Conservation (phyloP, 1,284 basidiomycete genomes). For the Kalmanozyma brasiliensis region DNA sequence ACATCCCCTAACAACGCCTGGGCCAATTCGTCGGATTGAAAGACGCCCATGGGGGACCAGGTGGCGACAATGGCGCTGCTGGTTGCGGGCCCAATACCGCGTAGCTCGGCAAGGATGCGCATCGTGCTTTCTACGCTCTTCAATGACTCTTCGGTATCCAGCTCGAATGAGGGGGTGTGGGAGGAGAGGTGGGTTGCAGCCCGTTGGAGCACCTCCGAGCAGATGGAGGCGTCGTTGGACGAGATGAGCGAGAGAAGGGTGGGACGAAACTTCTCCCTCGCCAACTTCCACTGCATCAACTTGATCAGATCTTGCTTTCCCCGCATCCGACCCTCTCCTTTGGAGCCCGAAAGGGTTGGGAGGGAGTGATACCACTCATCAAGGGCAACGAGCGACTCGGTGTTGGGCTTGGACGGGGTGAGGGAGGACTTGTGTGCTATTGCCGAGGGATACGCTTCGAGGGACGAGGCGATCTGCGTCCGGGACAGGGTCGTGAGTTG, state of each 20-base stretch:
- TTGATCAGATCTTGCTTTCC: constrained; percentile 14
- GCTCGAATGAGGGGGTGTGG: not conserved
- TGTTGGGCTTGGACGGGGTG: not conserved
- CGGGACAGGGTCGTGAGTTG: not conserved
- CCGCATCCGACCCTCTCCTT: no score
- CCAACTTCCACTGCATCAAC: constrained; percentile 41
- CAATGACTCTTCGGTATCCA: not conserved
- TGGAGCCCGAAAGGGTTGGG: no score
- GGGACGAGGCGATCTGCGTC: not conserved
- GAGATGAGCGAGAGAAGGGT: constrained; percentile 16
- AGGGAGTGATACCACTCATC: constrained; percentile 30
- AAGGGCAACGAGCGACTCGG: constrained; percentile 2
- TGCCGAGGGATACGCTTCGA: constrained; percentile 7
- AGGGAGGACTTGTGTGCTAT: constrained; percentile 1
- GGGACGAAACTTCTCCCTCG: constrained; percentile 28
- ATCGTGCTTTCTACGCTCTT: constrained; percentile 4
- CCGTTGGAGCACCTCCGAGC: not conserved
- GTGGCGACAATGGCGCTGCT: constrained; percentile 24
- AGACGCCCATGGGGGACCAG: constrained; percentile 9
- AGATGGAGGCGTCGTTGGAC: constrained; percentile 13
- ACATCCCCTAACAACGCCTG: not conserved
- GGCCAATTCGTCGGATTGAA: constrained; percentile 30
- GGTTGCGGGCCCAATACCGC: constrained; percentile 43
- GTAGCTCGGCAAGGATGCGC: constrained; percentile 18
- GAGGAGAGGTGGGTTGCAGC: constrained; percentile 6